A percentile compares a stretch with the other conserved stretches of the same genome.
Evolutionary conservation across 2,329 filamentous ascomycete genomes (phyloP).

Genomic region (Apiospora malaysiana): DNA sequence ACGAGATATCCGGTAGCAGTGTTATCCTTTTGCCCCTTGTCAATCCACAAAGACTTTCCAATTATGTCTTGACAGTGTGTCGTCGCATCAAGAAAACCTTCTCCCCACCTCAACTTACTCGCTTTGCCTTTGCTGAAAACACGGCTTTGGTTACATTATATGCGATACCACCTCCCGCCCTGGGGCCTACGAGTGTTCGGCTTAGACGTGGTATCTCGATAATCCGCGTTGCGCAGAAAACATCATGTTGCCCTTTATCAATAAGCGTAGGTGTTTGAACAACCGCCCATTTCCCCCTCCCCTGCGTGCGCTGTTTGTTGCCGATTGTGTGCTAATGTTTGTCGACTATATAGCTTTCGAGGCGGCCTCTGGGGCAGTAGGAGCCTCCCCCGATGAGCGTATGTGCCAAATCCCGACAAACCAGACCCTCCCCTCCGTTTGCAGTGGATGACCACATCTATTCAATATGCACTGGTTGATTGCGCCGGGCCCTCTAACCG

Average conservation of each 20-base stretch:
- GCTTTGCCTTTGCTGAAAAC: background rate
- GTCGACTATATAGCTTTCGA: conserved; percentile 39
- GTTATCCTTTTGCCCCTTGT: background rate
- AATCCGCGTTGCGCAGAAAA: background rate
- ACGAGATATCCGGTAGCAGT: background rate
- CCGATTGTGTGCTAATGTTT: background rate
- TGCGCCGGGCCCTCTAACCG: conserved; percentile 25
- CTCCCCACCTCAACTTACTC: conserved; percentile 3
- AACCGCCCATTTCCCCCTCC: background rate
- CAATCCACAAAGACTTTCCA: background rate
- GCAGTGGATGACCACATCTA: background rate
- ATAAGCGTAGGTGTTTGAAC: conserved; percentile 22
- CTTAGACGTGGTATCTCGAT: background rate
- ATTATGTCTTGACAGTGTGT: background rate
- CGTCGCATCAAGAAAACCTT: conserved; percentile 1
- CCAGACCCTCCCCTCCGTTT: background rate
- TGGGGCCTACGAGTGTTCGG: background rate
- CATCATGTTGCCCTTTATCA: conserved; percentile 27
- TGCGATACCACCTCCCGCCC: background rate
- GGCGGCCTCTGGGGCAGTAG: conserved; percentile 38
- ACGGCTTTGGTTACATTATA: background rate
- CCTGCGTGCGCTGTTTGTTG: background rate
- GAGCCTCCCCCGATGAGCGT: conserved; percentile 48
- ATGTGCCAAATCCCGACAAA: conserved; percentile 27
- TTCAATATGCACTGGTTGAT: conserved; percentile 6